Base-by-base conservation (phyloP, 805 yeast genomes). In the Candida ovalis region DNA sequence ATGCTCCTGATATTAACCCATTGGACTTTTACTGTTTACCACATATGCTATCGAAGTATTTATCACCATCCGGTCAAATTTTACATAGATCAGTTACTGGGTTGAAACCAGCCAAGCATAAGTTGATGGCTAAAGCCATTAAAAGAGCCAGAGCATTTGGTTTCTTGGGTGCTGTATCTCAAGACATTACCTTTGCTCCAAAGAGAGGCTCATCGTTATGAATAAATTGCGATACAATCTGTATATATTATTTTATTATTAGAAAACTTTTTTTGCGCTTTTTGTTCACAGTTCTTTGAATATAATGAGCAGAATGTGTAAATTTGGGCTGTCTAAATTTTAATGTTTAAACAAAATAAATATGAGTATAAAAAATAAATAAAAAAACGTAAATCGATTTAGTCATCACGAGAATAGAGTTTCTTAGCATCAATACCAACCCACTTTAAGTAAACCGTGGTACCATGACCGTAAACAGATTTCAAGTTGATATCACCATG, bases 141-240 rank as follows among this genome's bases (percentile, higher is more conserved):
- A 82, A 86, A 62, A 77, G 96, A 57, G 83, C 91, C 15, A 80
- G 92, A 62, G 82, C 86, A 3, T 81, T 85, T 46, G 97, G 97
- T 0, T 73, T 89, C 51, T 71, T 90, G 63, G 82, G 94, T 39
- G 73, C 82, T 51, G 84, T 84, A n/a, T 90, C 87, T 59, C 80
- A 73, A 61, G 84, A 82, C 60, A 70, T 75, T 28, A 63, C 76
- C 32, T 70, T 66, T 58, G 59, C 57, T 44, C 58, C 64, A 42
- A 65, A 58, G 47, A 61, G 68, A 55, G 70, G 70, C 21, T 39
- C 54, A 17, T 50, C 61, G 10, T 49, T 64, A 38, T 64, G 49
- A 27, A 13, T 28, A 9, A 15, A 32, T 10, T 32, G 36, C n/a
- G 18, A 32, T 15, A n/a, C 6, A 19, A 12, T 35, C 9, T 35